These are phyloP conservation scores for Hysterium pulicare DNA, from an alignment of 2,329 filamentous ascomycete genomes.

Conservation along the genomic window DNA sequence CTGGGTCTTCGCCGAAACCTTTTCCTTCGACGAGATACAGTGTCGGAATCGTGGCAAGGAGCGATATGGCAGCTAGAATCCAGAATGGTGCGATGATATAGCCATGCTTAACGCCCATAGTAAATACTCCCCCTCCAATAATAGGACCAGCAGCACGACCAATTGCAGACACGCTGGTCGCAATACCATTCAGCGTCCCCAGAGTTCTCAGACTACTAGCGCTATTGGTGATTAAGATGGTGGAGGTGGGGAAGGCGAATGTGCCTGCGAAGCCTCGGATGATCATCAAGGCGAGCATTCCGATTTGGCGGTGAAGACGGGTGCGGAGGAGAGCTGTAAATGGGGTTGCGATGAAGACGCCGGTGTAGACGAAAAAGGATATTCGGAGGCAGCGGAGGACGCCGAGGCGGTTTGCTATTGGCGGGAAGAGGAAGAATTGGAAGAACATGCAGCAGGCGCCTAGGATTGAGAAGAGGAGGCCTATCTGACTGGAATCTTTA, in stretches of 20 bases:
- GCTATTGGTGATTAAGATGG: conserved; percentile 87
- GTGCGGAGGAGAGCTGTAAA: conserved; percentile 66
- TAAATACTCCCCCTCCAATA: conserved; percentile 68
- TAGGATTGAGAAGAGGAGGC: conserved; percentile 79
- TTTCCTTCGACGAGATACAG: conserved; percentile 73
- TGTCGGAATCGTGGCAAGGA: conserved; percentile 66
- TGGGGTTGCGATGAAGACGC: conserved; percentile 77
- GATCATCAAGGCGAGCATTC: conserved; percentile 65
- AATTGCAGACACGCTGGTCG: conserved; percentile 76
- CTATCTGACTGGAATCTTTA: conserved; percentile 68
- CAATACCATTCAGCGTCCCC: conserved; percentile 87
- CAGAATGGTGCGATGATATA: conserved; percentile 82
- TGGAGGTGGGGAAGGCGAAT: conserved; percentile 83
- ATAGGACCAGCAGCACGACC: conserved; percentile 79
- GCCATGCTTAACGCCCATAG: conserved; percentile 69
- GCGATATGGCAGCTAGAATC: conserved; percentile 63
- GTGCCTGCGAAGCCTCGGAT: conserved; percentile 73
- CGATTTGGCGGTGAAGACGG: conserved; percentile 52
- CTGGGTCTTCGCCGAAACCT: conserved; percentile 52
- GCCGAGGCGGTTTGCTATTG: conserved; percentile 68
- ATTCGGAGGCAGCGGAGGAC: conserved; percentile 69
- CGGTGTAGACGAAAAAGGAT: conserved; percentile 65
- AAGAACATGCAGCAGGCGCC: conserved; percentile 74
- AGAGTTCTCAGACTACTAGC: conserved; percentile 71
- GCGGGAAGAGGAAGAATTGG: conserved; percentile 84